A percentile compares a stretch with the other conserved stretches of the same genome.
These are phyloP conservation scores for Camelina sativa DNA, from an alignment of 345 rosid genomes.

Conservation along the genomic window DNA sequence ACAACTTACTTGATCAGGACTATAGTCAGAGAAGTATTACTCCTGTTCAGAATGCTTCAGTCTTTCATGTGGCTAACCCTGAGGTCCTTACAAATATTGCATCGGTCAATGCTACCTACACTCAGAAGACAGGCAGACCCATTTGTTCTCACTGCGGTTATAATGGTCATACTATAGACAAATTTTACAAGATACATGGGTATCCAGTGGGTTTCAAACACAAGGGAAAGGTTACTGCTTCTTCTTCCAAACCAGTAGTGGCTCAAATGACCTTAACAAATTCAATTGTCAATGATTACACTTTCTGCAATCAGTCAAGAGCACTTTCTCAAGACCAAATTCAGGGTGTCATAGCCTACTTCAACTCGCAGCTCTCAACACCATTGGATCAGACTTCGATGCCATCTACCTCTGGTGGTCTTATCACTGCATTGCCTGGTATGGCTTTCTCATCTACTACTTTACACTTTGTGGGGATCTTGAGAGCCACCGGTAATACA, in stretches of 20 bases:
- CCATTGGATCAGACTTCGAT: background rate
- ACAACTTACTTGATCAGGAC: background rate
- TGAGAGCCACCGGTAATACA: background rate
- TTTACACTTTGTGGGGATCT: background rate
- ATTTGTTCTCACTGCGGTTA: background rate
- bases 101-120: no score
- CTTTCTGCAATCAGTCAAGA: no score
- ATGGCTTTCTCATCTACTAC: background rate
- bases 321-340: background rate
- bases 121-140: no score
- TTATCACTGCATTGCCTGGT: background rate
- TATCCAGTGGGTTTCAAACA: background rate
- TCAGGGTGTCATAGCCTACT: background rate
- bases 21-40: accelerated
- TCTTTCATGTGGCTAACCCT: no score
- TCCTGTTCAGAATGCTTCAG: background rate
- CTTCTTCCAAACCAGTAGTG: background rate
- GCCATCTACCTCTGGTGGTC: background rate
- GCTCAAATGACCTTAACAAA: background rate
- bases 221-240: background rate
- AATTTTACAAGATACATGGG: background rate
- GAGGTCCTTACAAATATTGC: no score
- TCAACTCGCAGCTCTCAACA: background rate
- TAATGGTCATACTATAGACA: background rate
- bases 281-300: no score